Conservation (phyloP, 441 rosid species). For the Pelargonium fulgidum region DNA sequence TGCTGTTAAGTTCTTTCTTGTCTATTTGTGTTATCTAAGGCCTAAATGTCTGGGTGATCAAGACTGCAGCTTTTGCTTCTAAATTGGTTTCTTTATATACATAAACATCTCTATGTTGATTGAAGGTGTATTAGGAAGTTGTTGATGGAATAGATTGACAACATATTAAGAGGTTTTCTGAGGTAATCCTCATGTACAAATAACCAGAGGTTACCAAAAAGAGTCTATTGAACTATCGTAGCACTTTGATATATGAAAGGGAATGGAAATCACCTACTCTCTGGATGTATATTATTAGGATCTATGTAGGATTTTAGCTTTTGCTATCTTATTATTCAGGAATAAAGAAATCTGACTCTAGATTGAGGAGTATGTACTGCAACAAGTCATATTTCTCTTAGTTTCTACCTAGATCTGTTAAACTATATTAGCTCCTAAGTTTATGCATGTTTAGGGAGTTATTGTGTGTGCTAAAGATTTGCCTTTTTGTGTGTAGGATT, state of each 20-base stretch:
- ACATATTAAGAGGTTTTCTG: background rate
- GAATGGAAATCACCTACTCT: too few species aligned
- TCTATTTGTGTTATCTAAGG: background rate
- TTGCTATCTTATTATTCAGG: background rate
- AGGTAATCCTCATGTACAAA: background rate
- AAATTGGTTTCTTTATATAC: background rate
- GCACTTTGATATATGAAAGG: too few species aligned
- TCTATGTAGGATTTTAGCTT: background rate
- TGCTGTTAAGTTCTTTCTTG: background rate
- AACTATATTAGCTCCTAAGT: background rate
- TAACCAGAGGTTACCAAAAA: background rate
- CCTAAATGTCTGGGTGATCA: background rate
- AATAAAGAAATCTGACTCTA: background rate
- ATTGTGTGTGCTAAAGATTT: background rate
- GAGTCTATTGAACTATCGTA: background rate
- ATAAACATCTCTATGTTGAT: background rate
- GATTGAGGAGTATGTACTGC: background rate
- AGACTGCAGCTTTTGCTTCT: background rate
- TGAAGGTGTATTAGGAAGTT: background rate
- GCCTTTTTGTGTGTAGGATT: conserved; percentile 47
- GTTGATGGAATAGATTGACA: background rate
- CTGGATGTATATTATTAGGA: too few species aligned
- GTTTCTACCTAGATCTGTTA: background rate
- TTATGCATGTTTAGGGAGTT: background rate
- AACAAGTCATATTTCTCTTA: background rate